Conservation (phyloP, 768 basidiomycete genomes). For the Favolaschia claudopus region DNA sequence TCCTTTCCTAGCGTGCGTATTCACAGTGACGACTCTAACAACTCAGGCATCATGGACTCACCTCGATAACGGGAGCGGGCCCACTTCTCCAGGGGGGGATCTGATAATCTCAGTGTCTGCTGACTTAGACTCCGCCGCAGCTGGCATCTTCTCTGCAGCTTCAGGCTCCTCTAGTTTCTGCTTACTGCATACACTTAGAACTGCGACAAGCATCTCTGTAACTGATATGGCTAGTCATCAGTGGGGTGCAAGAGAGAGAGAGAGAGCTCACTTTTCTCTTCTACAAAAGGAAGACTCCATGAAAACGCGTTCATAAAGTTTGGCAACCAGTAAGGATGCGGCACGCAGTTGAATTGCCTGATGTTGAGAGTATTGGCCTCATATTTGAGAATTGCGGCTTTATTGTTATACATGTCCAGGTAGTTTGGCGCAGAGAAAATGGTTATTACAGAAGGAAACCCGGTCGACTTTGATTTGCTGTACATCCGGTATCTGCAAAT, state of each 20-base stretch:
- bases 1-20: too few relatives aligned
- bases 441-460: conserved; percentile 99
- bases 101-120: too few relatives aligned
- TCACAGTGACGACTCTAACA: too few relatives aligned
- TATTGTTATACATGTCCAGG: conserved; percentile 98
- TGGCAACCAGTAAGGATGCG: conserved; percentile 97
- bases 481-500: conserved; percentile 91
- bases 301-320: conserved; percentile 99
- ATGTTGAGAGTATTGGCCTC: conserved; percentile 99
- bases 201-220: conserved; percentile 98
- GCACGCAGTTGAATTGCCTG: conserved; percentile 95
- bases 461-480: conserved; percentile 96
- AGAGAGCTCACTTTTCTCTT: conserved; percentile 86
- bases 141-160: conserved; percentile 45
- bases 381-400: conserved; percentile 98
- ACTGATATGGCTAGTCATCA: conserved; percentile 54
- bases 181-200: conserved; percentile 94
- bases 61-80: too few relatives aligned
- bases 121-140: conserved; percentile 49
- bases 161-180: conserved; percentile 94
- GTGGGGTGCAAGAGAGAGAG: background rate
- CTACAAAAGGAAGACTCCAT: conserved; percentile 98
- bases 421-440: conserved; percentile 99
- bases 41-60: too few relatives aligned
- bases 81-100: too few relatives aligned